Evolutionary conservation across 352 stramenopile species (phyloP).

Genomic region (Pythium sp.): DNA sequence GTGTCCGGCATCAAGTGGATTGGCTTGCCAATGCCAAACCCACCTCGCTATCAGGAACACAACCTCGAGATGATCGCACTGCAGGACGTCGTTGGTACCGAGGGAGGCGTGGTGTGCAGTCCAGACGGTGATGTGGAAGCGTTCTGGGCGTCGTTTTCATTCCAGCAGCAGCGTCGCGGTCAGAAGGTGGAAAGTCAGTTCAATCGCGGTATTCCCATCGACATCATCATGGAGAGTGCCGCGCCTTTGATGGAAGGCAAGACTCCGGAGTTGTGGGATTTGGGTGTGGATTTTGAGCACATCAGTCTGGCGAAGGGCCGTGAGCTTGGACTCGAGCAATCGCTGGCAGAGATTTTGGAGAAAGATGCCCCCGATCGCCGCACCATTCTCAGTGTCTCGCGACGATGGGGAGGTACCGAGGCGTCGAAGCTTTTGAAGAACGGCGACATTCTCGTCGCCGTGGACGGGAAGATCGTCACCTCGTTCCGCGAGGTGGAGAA

Average conservation of each 20-base stretch:
- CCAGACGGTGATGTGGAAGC: conserved; percentile 66
- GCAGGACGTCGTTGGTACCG: conserved; percentile 78
- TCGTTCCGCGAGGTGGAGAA: conserved; percentile 87
- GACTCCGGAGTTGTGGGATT: conserved; percentile 72
- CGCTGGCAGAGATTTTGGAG: conserved; percentile 74
- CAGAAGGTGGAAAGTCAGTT: conserved; percentile 86
- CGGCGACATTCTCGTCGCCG: conserved; percentile 83
- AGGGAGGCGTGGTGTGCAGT: conserved; percentile 81
- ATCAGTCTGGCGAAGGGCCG: conserved; percentile 87
- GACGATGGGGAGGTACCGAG: conserved; percentile 74
- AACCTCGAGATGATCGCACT: conserved; percentile 87
- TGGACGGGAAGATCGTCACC: conserved; percentile 81
- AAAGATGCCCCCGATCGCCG: conserved; percentile 61
- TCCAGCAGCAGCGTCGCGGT: conserved; percentile 69
- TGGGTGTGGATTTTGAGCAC: conserved; percentile 86
- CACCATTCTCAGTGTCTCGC: conserved; percentile 78
- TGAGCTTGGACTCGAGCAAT: conserved; percentile 82
- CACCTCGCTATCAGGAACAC: conserved; percentile 84
- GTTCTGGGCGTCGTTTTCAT: conserved; percentile 88
- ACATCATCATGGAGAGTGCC: conserved; percentile 87
- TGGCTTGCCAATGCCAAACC: conserved; percentile 72
- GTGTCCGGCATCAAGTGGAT: conserved; percentile 88
- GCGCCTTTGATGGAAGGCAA: conserved; percentile 64
- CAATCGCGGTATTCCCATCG: conserved; percentile 83
- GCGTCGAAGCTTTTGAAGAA: conserved; percentile 68